These are phyloP conservation scores for Mycena filopes DNA, from an alignment of 768 basidiomycete genomes.

Conservation along the genomic window DNA sequence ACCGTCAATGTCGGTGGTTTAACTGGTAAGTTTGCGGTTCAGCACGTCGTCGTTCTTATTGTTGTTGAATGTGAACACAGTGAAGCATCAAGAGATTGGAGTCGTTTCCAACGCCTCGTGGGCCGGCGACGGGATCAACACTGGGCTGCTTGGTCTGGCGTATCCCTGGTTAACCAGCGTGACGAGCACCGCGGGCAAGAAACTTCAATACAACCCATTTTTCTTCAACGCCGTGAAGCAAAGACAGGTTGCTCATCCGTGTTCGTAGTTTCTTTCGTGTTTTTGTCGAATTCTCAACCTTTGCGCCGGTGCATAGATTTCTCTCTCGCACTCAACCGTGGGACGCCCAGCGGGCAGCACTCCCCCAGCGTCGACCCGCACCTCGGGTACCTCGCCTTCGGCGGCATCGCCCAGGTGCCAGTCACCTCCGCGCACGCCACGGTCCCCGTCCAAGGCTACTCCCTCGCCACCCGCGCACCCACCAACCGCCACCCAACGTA, in stretches of 20 bases:
- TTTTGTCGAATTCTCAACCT: not conserved
- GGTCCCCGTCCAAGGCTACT: conserved; percentile 34
- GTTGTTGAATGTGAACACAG: conserved; percentile 6
- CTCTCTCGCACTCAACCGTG: conserved; percentile 35
- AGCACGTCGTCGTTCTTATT: not conserved
- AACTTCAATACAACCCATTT: conserved; percentile 31
- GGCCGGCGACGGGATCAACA: conserved; percentile 36
- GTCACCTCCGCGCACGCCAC: conserved; percentile 24
- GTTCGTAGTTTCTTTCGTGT: conserved; percentile 13
- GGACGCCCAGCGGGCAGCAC: conserved; percentile 18
- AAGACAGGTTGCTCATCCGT: conserved; percentile 24
- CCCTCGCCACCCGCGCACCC: conserved; percentile 19
- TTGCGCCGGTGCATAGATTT: conserved; percentile 24
- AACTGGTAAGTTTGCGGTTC: conserved; percentile 7
- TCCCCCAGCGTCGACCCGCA: conserved; percentile 21
- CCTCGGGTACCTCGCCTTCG: conserved; percentile 36
- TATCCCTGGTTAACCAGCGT: conserved; percentile 36
- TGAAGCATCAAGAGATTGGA: conserved; percentile 36
- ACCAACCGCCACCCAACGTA: conserved; percentile 13
- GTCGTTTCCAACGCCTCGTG: conserved; percentile 34
- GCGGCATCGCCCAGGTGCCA: conserved; percentile 34
- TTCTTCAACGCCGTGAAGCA: conserved; percentile 37
- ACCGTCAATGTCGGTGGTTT: conserved; percentile 33
- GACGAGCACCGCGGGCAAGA: not conserved
- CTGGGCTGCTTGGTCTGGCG: conserved; percentile 34